Base-by-base conservation (phyloP, 139 green algal species). In the Raphidocelis subcapitata region DNA sequence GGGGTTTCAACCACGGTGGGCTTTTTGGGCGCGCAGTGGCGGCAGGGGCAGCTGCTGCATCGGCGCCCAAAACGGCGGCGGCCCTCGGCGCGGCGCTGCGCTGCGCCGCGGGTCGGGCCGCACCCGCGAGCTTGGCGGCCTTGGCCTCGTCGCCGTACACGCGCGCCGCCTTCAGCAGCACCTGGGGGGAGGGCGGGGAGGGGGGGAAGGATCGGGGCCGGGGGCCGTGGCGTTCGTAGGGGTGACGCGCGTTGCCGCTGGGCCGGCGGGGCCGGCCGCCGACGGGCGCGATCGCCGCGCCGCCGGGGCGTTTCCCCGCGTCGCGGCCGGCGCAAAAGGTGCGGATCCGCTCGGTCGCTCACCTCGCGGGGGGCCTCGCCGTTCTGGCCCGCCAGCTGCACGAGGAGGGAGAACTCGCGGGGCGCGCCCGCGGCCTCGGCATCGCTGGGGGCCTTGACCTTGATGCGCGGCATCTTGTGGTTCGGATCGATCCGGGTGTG, bases 381-480 rank as follows among this genome's bases (percentile, higher is more conserved):
- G 1, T 56, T 23, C 21, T 23, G 46, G 51, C 59, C 62, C 0
- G 67, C 67, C 21, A 82, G 68, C 46, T 83, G 69, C 20, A 55
- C 62, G 54, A 82, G 70, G 0, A 88, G 63, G 3, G 77, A 65
- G 61, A 79, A 88, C 33, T 82, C 83, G 3, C 83, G 75, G 3
- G 80, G 74, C 18, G 44, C 31, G 0, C 31, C 28, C 2, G 72
- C 63, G 3, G 76, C 60, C 16, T 73, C 70, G 0, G 64, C 49
- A 2, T 35, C 56, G 12, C 8, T 49, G 14, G 64, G 54, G 2
- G 61, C 35, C 41, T 29, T 18, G 52, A 74, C 36, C 8, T 46
- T 49, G 18, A 80, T 44, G 23, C 74, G 74, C 12, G 74, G 74
- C 74, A 80, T 80, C 37, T 12, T 72, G 32, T n/a, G n/a, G n/a